These are phyloP conservation scores for Penicillium crustosum DNA, from an alignment of 2,329 filamentous ascomycete species.

Conservation along the genomic window DNA sequence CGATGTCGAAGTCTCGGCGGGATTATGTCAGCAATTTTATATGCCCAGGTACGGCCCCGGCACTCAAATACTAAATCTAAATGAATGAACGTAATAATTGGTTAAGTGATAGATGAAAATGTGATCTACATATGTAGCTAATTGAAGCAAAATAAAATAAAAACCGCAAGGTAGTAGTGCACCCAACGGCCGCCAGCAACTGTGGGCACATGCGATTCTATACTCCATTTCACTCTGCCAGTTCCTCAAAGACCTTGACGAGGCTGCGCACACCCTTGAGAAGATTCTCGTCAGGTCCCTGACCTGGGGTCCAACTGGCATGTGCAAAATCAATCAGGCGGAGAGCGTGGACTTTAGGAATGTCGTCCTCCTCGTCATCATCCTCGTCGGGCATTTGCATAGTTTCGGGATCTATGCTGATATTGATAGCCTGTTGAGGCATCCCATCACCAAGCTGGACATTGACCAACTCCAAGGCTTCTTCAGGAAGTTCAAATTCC, in stretches of 20 bases:
- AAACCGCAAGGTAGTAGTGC: neutral
- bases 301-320: slow-evolving; percentile 75
- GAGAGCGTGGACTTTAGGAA: slow-evolving; percentile 70
- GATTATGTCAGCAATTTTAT: slow-evolving; percentile 14
- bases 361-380: slow-evolving; percentile 55
- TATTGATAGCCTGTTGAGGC: slow-evolving; percentile 35
- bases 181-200: slow-evolving; percentile 30
- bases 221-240: slow-evolving; percentile 43
- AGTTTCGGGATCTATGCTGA: slow-evolving; percentile 37
- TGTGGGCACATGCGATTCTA: slow-evolving; percentile 9
- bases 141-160: neutral
- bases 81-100: neutral
- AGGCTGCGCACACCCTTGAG: slow-evolving; percentile 73
- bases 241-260: slow-evolving; percentile 66
- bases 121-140: neutral
- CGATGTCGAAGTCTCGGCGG: slow-evolving; percentile 7
- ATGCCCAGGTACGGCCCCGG: neutral
- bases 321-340: slow-evolving; percentile 98
- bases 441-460: slow-evolving; percentile 32
- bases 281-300: slow-evolving; percentile 82
- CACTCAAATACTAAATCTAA: neutral
- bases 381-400: slow-evolving; percentile 50
- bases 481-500: slow-evolving; percentile 32
- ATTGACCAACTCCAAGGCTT: slow-evolving; percentile 33
- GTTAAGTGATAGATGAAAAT: neutral